Conservation (phyloP, 805 yeast genomes). For the Wickerhamomyces hampshirensis region DNA sequence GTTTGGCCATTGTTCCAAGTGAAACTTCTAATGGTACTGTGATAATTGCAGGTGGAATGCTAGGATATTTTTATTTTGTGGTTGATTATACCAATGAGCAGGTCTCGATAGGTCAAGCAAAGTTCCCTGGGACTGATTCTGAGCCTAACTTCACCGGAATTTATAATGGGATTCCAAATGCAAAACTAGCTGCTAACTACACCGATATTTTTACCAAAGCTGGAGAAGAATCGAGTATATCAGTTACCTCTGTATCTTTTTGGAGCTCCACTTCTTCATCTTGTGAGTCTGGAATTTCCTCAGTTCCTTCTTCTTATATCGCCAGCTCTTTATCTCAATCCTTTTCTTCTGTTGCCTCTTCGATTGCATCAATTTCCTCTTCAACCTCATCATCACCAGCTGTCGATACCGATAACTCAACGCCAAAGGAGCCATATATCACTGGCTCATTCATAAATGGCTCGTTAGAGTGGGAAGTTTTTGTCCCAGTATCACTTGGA, state of each 20-base stretch:
- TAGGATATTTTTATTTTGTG: conserved; percentile 10
- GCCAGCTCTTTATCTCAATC: too few species aligned
- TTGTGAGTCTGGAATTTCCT: neutral
- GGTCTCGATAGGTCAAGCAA: conserved; percentile 12
- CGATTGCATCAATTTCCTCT: conserved; percentile 1
- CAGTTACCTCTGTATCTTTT: neutral
- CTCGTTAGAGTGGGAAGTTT: conserved; percentile 8
- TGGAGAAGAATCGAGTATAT: neutral
- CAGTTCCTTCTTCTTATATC: neutral
- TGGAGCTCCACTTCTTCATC: neutral
- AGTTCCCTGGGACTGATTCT: conserved; percentile 10
- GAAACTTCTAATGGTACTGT: conserved; percentile 1
- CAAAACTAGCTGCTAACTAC: conserved; percentile 7
- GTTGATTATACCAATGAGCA: conserved; percentile 7
- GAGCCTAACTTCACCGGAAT: conserved; percentile 4
- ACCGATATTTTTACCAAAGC: conserved; percentile 1
- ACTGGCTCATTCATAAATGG: conserved; percentile 9
- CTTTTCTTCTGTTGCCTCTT: neutral
- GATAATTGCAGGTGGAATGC: conserved; percentile 11
- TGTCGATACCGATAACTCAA: too few species aligned
- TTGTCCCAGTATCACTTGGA: conserved; percentile 11
- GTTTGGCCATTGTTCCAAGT: conserved; percentile 10
- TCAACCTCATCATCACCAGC: too few species aligned
- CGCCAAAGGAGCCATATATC: conserved; percentile 10
- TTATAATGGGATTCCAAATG: conserved; percentile 4